These are phyloP conservation scores for Pseudonitzschia multiseries DNA, from an alignment of 108 stramenopile genomes.

Conservation along the genomic window DNA sequence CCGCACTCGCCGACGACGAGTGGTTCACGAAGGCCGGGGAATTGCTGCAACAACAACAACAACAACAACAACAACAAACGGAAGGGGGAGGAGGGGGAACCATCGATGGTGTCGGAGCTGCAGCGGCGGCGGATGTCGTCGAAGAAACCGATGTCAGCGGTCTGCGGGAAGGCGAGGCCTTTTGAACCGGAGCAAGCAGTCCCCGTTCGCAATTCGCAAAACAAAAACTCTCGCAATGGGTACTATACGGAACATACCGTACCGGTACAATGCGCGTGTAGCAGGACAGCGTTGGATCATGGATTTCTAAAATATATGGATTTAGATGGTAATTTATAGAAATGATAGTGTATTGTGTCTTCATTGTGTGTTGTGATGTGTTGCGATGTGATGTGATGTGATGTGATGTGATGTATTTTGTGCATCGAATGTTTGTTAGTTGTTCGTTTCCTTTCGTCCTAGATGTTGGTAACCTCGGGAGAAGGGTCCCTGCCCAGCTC, in stretches of 20 bases:
- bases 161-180: conserved; percentile 42
- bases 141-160: conserved; percentile 38
- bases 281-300: not conserved
- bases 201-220: too few relatives aligned
- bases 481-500: conserved; percentile 20
- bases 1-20: conserved; percentile 17
- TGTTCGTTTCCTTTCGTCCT: too few relatives aligned
- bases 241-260: too few relatives aligned
- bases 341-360: too few relatives aligned
- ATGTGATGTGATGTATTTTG: too few relatives aligned
- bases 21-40: conserved; percentile 32
- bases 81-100: not conserved
- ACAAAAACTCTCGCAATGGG: too few relatives aligned
- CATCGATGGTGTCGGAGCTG: not conserved
- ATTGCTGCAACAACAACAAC: too few relatives aligned
- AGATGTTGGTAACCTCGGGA: not conserved
- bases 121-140: not conserved
- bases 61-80: too few relatives aligned
- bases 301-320: not conserved
- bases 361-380: too few relatives aligned
- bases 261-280: too few relatives aligned
- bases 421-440: not conserved
- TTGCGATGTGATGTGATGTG: too few relatives aligned
- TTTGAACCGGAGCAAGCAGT: too few relatives aligned
- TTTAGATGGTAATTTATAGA: not conserved